These are phyloP conservation scores for Paramyrothecium roridum DNA, from an alignment of 2,329 filamentous ascomycete genomes.

Conservation along the genomic window DNA sequence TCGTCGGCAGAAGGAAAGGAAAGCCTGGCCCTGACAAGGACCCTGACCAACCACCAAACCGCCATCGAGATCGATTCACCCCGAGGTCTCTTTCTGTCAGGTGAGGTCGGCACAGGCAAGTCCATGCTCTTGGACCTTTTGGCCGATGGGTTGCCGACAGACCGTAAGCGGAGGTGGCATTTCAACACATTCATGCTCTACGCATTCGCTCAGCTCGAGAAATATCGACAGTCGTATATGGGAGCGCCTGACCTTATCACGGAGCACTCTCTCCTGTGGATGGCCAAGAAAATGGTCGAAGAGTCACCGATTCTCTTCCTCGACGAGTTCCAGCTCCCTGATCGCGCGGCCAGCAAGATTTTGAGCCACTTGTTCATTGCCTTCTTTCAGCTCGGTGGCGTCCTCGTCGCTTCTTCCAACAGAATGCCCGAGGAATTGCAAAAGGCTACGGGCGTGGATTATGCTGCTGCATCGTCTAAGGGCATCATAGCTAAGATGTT, in stretches of 20 bases:
- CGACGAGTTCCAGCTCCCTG: conserved; percentile 81
- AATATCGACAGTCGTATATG: conserved; percentile 45
- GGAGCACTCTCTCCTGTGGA: conserved; percentile 67
- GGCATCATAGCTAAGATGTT: conserved; percentile 49
- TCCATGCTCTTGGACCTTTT: conserved; percentile 82
- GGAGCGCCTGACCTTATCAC: conserved; percentile 14
- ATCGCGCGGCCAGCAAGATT: conserved; percentile 74
- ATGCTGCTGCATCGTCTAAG: conserved; percentile 52
- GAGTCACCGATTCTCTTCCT: conserved; percentile 75
- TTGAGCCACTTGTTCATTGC: conserved; percentile 73
- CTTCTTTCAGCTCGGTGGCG: conserved; percentile 80
- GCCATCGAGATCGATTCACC: conserved; percentile 71
- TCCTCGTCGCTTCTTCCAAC: conserved; percentile 77
- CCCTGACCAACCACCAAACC: conserved; percentile 68
- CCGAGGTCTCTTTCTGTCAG: conserved; percentile 71
- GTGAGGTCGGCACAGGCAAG: conserved; percentile 80
- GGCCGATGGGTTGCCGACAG: conserved; percentile 72
- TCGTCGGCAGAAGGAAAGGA: conserved; percentile 52
- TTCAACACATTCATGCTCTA: conserved; percentile 88
- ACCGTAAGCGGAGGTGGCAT: conserved; percentile 73
- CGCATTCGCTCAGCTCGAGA: conserved; percentile 68
- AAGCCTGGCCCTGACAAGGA: conserved; percentile 61
- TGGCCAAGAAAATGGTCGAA: conserved; percentile 73
- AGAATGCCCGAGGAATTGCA: conserved; percentile 79
- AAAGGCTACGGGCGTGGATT: conserved; percentile 70